Base-by-base conservation (phyloP, 169 alveolate species). In the Theileria orientalis region DNA sequence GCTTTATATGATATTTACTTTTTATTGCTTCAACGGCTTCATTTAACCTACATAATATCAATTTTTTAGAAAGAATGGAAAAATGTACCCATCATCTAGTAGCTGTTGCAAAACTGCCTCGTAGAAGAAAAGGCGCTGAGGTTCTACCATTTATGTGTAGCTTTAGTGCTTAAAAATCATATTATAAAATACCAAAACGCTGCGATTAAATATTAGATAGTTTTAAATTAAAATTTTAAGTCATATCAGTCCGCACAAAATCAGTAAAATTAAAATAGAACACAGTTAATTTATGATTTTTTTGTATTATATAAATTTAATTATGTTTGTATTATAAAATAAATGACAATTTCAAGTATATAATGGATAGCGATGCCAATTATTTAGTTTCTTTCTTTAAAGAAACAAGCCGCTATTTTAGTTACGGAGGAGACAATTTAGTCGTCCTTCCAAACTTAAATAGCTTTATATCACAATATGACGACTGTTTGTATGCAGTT, bases 91-190 rank as follows among this genome's bases (percentile, higher is more conserved):
- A 49, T 79, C 87, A 40, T 79, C 87, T 11, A 68, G 83, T 14
- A 79, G 83, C 76, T 79, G 87, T 47, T 79, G 87, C 67, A 67
- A 35, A 33, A 79, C 21, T 9, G 87, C 87, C 67, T 79, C 87
- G 83, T 79, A 79, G 67, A 79, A 79, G 14, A 79, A 69, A 57
- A 79, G 78, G 49, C 73, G 71, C 25, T 79, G 83, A 40, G 82
- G 71, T 21, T 79, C 66, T 19, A 68, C 76, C 76, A 68, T 68
- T 54, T 35, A 29, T 23, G 30, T 3, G 25, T 42, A 63, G 37
- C 3, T 7, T 47, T 1, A 63, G 1, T 27, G 35, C 2, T 37
- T 19, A 27, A 21, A 63, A 21, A 63, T 63, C 59, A 33, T 47
- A 63, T 14, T 63, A 27, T 23, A 19, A 63, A 63, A 33, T 21